Evolutionary conservation across 2,329 filamentous ascomycete species (phyloP).

Genomic region (Penicillium glabrum): DNA sequence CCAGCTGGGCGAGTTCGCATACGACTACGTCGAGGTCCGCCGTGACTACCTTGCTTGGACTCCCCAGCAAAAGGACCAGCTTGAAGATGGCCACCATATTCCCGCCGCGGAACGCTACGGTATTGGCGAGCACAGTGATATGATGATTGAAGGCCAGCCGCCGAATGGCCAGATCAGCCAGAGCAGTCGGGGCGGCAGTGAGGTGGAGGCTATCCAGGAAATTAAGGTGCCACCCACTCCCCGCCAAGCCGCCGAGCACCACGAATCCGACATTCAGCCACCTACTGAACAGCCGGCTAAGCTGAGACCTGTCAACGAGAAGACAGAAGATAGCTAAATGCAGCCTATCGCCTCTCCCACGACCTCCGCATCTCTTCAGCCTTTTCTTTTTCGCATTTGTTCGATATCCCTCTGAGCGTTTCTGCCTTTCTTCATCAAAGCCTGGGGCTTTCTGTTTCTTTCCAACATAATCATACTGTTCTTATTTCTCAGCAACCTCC

Average conservation of each 20-base stretch:
- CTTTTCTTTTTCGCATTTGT: background rate
- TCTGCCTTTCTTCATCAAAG: background rate
- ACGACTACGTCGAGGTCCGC: slow-evolving; percentile 54
- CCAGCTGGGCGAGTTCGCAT: slow-evolving; percentile 53
- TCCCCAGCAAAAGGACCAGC: slow-evolving; percentile 44
- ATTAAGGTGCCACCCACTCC: slow-evolving; percentile 31
- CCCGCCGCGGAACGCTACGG: slow-evolving; percentile 61
- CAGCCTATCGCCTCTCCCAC: background rate
- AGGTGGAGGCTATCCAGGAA: slow-evolving; percentile 32
- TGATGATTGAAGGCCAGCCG: slow-evolving; percentile 38
- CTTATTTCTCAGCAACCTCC: background rate
- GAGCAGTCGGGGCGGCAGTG: slow-evolving; percentile 32
- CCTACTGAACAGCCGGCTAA: slow-evolving; percentile 14
- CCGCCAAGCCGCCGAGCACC: slow-evolving; percentile 30
- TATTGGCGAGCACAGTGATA: slow-evolving; percentile 58
- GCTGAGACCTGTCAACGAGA: slow-evolving; percentile 23
- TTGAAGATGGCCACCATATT: slow-evolving; percentile 52
- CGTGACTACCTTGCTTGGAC: slow-evolving; percentile 54
- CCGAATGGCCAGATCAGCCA: slow-evolving; percentile 28
- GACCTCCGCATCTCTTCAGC: background rate
- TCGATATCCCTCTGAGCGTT: slow-evolving; percentile 5
- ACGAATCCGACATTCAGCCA: slow-evolving; percentile 15
- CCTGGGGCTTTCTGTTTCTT: slow-evolving; percentile 4
- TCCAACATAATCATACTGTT: background rate
- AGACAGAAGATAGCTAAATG: slow-evolving; percentile 11